Percentiles rank a stretch among this genome's conserved stretches.
These are phyloP conservation scores for Sphaerosporella brunnea DNA, from an alignment of 495 filamentous ascomycete genomes.

Conservation along the genomic window DNA sequence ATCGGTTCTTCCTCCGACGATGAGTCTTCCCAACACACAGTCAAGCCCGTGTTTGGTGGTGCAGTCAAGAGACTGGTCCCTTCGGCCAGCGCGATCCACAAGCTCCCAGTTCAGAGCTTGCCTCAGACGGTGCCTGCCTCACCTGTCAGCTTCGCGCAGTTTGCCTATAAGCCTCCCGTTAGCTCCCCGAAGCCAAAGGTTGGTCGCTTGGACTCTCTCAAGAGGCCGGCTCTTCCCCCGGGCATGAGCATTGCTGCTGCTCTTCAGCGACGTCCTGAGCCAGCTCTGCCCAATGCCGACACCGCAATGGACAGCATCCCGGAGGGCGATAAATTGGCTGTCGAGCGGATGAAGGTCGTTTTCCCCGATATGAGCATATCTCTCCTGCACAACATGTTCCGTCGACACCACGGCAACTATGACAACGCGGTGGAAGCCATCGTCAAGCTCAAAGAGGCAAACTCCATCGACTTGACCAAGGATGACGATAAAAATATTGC, in stretches of 20 bases:
- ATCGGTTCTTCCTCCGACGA: constrained; percentile 41
- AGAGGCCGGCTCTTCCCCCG: constrained; percentile 6
- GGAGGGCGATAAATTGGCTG: constrained; percentile 34
- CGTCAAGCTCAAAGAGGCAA: no score
- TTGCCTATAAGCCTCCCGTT: constrained; percentile 8
- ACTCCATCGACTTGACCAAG: constrained; percentile 26
- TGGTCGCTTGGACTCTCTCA: constrained; percentile 23
- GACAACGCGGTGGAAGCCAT: constrained; percentile 42
- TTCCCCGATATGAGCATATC: constrained; percentile 36
- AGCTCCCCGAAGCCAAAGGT: background rate
- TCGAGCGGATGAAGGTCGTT: constrained; percentile 38
- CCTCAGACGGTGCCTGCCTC: constrained; percentile 6
- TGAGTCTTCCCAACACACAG: constrained; percentile 39
- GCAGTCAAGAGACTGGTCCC: constrained; percentile 11
- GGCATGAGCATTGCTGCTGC: background rate
- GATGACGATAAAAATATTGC: background rate
- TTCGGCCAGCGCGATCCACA: constrained; percentile 18
- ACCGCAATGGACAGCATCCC: constrained; percentile 38
- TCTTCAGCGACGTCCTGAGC: constrained; percentile 32
- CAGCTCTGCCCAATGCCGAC: constrained; percentile 35
- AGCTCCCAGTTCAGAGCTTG: constrained; percentile 1
- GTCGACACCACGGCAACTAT: constrained; percentile 36
- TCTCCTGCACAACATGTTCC: constrained; percentile 36
- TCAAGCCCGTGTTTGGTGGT: constrained; percentile 37
- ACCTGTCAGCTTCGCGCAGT: constrained; percentile 5